A percentile compares a stretch with the other conserved stretches of the same genome.
Conservation (phyloP, 2,329 filamentous ascomycete species). For the Blastomyces parvus region DNA sequence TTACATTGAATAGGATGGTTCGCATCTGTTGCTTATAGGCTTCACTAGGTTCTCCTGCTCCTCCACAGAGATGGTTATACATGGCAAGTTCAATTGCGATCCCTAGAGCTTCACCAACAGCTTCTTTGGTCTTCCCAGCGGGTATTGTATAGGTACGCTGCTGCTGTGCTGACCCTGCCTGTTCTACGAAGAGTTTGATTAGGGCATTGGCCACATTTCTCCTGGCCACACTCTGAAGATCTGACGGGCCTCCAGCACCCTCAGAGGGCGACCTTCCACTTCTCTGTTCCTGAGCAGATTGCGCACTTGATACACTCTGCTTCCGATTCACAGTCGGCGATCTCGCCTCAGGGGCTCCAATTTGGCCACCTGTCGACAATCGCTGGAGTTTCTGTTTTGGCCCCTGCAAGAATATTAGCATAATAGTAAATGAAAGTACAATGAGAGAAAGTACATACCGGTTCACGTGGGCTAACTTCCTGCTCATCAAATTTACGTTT, state of each 20-base stretch:
- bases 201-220: constrained; percentile 61
- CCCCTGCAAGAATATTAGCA: constrained; percentile 28
- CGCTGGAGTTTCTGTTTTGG: constrained; percentile 36
- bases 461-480: constrained; percentile 22
- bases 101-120: constrained; percentile 59
- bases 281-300: constrained; percentile 24
- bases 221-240: constrained; percentile 54
- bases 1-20: constrained; percentile 74
- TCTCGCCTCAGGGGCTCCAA: constrained; percentile 17
- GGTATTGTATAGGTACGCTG: constrained; percentile 53
- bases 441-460: constrained; percentile 21
- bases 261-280: constrained; percentile 26
- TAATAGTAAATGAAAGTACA: not conserved
- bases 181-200: constrained; percentile 56
- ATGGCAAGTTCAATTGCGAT: constrained; percentile 69
- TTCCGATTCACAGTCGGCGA: constrained; percentile 25
- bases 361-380: constrained; percentile 23
- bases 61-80: constrained; percentile 44
- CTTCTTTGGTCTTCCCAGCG: constrained; percentile 53
- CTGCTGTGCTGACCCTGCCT: constrained; percentile 59
- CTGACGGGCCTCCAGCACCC: constrained; percentile 23
- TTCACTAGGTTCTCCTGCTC: constrained; percentile 44
- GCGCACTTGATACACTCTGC: constrained; percentile 23
- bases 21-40: constrained; percentile 58
- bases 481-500: constrained; percentile 39